phyloP scores from a whole-genome alignment of 164 flowering plant species.

The Vitis rupestris region DNA sequence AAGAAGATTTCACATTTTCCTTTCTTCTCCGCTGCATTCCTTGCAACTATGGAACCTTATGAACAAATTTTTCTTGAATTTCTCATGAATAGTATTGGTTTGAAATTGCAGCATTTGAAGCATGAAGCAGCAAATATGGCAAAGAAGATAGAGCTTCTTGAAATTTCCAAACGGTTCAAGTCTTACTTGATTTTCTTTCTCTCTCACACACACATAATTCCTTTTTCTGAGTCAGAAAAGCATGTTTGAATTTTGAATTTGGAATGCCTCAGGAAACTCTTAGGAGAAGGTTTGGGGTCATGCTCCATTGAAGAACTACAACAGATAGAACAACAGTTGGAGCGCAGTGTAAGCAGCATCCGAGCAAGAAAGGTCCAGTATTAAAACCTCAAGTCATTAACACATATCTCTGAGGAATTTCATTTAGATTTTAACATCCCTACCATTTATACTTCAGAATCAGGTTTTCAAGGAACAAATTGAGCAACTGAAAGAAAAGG shows the following conservation, averaged over 20 bases:
- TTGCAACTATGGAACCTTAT: no score
- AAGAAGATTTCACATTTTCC: no score
- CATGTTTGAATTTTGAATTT: background rate
- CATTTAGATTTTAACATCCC: background rate
- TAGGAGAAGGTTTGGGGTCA: constrained; percentile 67
- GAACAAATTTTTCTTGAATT: no score
- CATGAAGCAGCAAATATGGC: constrained; percentile 55
- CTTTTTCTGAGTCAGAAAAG: background rate
- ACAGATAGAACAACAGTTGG: constrained; percentile 64
- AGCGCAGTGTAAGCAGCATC: constrained; percentile 53
- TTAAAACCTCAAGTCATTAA: background rate
- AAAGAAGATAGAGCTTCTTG: constrained; percentile 76
- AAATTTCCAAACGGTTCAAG: constrained; percentile 55
- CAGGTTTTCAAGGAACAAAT: constrained; percentile 65
- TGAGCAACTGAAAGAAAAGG: constrained; percentile 64
- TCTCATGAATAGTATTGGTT: no score
- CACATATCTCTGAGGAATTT: background rate
- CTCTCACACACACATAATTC: background rate
- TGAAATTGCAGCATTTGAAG: constrained; percentile 59
- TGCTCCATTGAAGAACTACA: constrained; percentile 71
- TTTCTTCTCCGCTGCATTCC: no score
- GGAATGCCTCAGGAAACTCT: constrained; percentile 51
- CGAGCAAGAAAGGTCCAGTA: constrained; percentile 63
- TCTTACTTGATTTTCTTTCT: no score
- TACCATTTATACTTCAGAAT: constrained; percentile 36